A percentile compares a stretch with the other conserved stretches of the same genome.
These are phyloP conservation scores for Quercus berberidifolia DNA, from an alignment of 306 rosid genomes.

Conservation along the genomic window DNA sequence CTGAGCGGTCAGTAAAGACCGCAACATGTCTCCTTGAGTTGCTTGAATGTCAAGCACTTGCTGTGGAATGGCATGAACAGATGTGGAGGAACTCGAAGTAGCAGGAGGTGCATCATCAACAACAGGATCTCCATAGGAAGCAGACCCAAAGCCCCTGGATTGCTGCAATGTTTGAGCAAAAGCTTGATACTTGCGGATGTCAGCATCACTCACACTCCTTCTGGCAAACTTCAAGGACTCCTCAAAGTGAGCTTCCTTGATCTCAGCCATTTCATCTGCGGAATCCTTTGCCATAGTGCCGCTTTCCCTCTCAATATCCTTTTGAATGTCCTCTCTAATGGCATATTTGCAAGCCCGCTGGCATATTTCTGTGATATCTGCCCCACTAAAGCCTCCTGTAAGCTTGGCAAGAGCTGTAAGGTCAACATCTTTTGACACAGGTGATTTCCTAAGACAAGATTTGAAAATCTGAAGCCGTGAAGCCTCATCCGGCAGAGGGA, in stretches of 20 bases:
- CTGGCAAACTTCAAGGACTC: slow-evolving; percentile 33
- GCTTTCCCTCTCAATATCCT: slow-evolving; percentile 29
- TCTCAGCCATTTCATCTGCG: slow-evolving; percentile 23
- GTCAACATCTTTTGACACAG: slow-evolving; percentile 24
- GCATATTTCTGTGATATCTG: slow-evolving; percentile 3
- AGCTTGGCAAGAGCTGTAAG: slow-evolving; percentile 27
- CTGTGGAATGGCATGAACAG: too few relatives aligned
- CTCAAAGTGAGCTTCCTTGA: slow-evolving; percentile 25
- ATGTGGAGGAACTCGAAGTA: too few relatives aligned
- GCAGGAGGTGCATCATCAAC: too few relatives aligned
- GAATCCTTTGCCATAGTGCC: slow-evolving; percentile 32
- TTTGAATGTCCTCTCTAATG: slow-evolving; percentile 26
- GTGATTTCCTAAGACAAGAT: slow-evolving; percentile 34
- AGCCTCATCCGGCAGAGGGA: slow-evolving; percentile 32
- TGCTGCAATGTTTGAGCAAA: slow-evolving; percentile 30
- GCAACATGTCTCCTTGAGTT: too few relatives aligned
- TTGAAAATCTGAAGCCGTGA: slow-evolving; percentile 30
- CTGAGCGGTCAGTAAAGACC: too few relatives aligned
- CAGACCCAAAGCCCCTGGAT: slow-evolving; percentile 20
- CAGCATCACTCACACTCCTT: slow-evolving; percentile 1
- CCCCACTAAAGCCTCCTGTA: slow-evolving; percentile 31
- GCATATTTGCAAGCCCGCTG: slow-evolving; percentile 39
- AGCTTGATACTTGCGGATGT: slow-evolving; percentile 26
- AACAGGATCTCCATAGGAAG: not conserved
- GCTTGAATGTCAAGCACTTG: too few relatives aligned